Evolutionary conservation across 1,284 basidiomycete genomes (phyloP).

Genomic region (Fomitiporia mediterranea): DNA sequence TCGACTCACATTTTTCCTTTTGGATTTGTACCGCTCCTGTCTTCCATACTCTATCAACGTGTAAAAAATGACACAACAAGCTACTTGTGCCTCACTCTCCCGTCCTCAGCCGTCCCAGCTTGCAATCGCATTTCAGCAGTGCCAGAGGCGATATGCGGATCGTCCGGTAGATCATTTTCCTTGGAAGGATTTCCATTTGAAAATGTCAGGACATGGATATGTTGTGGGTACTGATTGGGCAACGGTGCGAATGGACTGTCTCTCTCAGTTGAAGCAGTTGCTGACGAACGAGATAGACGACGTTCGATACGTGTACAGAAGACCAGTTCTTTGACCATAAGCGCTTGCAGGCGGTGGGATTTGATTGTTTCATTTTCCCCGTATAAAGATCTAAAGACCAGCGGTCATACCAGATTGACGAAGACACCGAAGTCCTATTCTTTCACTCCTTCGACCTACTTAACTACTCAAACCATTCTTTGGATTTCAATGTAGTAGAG

Average conservation of each 20-base stretch:
- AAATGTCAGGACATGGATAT: background rate
- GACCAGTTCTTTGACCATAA: constrained; percentile 7
- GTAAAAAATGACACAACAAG: background rate
- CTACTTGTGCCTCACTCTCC: background rate
- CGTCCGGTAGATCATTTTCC: background rate
- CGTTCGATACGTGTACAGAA: constrained; percentile 1
- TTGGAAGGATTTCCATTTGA: background rate
- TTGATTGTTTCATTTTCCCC: background rate
- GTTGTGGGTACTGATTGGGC: constrained; percentile 4
- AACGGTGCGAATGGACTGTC: background rate
- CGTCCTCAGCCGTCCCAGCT: background rate
- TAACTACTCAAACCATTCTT: background rate
- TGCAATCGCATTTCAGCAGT: background rate
- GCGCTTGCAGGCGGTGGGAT: constrained; percentile 5
- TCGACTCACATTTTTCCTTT: background rate
- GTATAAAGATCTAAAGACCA: background rate
- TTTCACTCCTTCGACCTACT: constrained; percentile 3
- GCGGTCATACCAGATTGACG: constrained; percentile 1
- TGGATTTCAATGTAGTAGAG: background rate
- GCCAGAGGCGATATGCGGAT: background rate
- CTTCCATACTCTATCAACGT: background rate
- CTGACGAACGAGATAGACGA: background rate
- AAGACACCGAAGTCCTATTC: background rate
- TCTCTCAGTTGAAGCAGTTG: background rate
- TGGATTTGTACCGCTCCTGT: background rate